Conservation (phyloP, 495 filamentous ascomycete species). For the Immersiella caudata region DNA sequence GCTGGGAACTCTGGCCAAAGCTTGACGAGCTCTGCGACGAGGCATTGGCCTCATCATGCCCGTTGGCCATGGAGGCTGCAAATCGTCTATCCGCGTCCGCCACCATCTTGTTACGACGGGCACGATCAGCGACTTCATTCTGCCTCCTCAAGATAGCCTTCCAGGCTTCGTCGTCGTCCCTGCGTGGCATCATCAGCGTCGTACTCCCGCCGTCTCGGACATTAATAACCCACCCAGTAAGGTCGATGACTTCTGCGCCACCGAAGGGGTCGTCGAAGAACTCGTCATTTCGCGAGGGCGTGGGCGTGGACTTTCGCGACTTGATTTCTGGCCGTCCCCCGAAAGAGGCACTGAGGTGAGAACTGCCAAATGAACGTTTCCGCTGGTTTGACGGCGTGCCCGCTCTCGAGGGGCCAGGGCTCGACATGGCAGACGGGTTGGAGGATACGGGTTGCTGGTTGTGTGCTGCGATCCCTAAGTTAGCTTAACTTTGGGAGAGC, state of each 20-base stretch:
- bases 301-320: slow-evolving; percentile 37
- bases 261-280: background rate
- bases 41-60: background rate
- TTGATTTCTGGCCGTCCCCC: slow-evolving; percentile 28
- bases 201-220: background rate
- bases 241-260: slow-evolving; percentile 29
- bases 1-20: background rate
- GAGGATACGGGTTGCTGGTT: background rate
- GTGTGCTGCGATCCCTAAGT: background rate
- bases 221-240: slow-evolving; percentile 34
- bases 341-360: slow-evolving; percentile 25
- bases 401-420: slow-evolving; percentile 12
- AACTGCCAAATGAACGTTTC: slow-evolving; percentile 42
- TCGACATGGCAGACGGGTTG: slow-evolving; percentile 21
- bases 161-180: slow-evolving; percentile 25
- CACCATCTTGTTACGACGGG: slow-evolving; percentile 18
- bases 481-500: background rate
- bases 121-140: slow-evolving; percentile 24
- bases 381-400: slow-evolving; percentile 17
- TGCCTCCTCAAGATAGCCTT: slow-evolving; percentile 5
- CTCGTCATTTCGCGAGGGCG: slow-evolving; percentile 1
- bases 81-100: slow-evolving; percentile 26
- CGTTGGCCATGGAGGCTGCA: slow-evolving; percentile 20
- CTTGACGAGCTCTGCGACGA: background rate
- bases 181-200: slow-evolving; percentile 2